Evolutionary conservation across 306 rosid genomes (phyloP), one percentile per base, ranked within the genome.

Genomic region (Comarum palustre): DNA sequence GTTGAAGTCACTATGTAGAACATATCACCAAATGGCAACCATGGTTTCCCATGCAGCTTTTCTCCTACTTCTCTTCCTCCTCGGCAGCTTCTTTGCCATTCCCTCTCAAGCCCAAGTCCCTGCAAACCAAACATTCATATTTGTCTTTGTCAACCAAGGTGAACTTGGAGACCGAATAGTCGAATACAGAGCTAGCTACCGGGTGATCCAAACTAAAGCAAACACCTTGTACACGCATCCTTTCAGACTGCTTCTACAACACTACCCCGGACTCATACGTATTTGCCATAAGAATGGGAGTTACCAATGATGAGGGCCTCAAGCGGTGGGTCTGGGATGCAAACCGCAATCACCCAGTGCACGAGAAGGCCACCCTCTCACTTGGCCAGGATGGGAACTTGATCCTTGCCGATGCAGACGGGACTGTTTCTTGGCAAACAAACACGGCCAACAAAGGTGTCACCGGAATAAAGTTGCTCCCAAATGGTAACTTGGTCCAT

Each of bases 291-390:
- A 45, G 83, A 52, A 78, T 75, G 3, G 81, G 83, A 12, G 4
- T 68, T 68, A 70, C 61, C 4, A 32, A 34, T 1, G 81, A 75
- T 42, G 76, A 68, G 55, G 25, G 54, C 68, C 31, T 70, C 34
- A 76, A 75, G 76, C 58, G 79, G 25, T 81, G 85, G 85, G 85
- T 77, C 13, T 81, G 85, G 85, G 85, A 81, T 12, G 79, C 82
- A 61, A 81, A 81, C 12, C 66, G 82, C 4, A 42, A 68, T 73
- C 58, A 68, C 65, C 85, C 82, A 0, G 82, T 81, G 19, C 72
- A 71, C 1, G 82, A 81, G 54, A 73, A 81, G 25, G 78, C 85
- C 73, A 61, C 76, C 39, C 78, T 81, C 63, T 57, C 75, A 22
- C 80, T 79, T 0, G 73, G 73, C 17, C n/a, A 13, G 6, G 76